Evolutionary conservation across 2,329 filamentous ascomycete species (phyloP).

Genomic region (Xylariomycetidae sp.): DNA sequence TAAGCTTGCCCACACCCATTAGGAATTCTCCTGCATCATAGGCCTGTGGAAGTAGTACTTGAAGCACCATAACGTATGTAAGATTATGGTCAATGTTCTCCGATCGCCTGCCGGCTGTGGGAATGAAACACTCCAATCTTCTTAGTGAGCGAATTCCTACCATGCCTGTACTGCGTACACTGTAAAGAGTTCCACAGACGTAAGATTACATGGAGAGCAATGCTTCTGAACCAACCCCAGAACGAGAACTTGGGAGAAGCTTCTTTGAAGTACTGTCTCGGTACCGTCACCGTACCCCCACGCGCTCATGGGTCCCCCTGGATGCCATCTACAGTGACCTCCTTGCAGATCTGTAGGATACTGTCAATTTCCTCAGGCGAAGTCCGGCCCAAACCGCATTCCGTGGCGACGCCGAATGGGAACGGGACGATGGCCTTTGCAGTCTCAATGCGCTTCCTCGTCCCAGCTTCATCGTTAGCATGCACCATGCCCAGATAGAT

Average conservation of each 20-base stretch:
- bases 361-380: constrained; percentile 19
- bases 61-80: no score
- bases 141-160: no score
- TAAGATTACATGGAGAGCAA: background rate
- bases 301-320: constrained; percentile 4
- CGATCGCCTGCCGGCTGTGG: no score
- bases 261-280: background rate
- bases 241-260: background rate
- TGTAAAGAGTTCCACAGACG: no score
- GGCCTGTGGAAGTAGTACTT: no score
- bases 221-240: background rate
- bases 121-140: no score
- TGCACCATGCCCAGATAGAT: constrained; percentile 20
- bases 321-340: constrained; percentile 10
- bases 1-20: no score
- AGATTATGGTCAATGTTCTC: no score
- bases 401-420: constrained; percentile 19
- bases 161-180: no score
- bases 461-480: constrained; percentile 18
- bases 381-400: constrained; percentile 21
- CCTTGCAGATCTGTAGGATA: constrained; percentile 17
- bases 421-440: constrained; percentile 16
- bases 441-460: constrained; percentile 17
- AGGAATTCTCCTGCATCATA: no score
- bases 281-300: constrained; percentile 1